phyloP scores from a whole-genome alignment of 192 early-diverging fungal genomes.

The Coemansia sp. region DNA sequence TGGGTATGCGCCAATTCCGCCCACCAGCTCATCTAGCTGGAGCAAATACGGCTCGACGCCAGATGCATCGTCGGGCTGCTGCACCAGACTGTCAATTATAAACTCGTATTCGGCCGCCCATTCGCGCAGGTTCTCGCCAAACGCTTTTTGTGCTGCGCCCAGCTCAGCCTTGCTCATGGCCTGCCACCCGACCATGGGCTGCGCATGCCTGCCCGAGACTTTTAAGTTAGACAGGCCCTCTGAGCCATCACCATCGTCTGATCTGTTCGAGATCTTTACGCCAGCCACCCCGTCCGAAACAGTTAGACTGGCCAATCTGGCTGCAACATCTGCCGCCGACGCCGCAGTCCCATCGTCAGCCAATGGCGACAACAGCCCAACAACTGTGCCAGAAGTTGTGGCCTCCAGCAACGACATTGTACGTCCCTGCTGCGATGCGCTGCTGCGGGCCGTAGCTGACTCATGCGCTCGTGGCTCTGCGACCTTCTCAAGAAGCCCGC shows the following conservation, averaged over 20 bases:
- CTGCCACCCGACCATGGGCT: conserved; percentile 45
- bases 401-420: conserved; percentile 51
- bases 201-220: neutral
- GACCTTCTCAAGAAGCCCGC: conserved; percentile 21
- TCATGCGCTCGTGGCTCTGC: neutral
- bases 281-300: neutral
- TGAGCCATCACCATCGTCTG: too few relatives aligned
- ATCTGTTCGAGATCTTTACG: too few relatives aligned
- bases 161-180: conserved; percentile 35
- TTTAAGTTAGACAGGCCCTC: too few relatives aligned
- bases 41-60: conserved; percentile 19
- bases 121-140: conserved; percentile 24
- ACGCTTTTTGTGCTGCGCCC: conserved; percentile 25
- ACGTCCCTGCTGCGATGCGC: conserved; percentile 13
- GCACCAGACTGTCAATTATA: conserved; percentile 38
- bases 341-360: conserved; percentile 14
- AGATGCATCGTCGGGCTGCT: conserved; percentile 34
- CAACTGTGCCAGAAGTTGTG: conserved; percentile 45
- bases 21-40: conserved; percentile 39
- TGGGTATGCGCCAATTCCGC: conserved; percentile 16
- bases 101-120: conserved; percentile 50
- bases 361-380: conserved; percentile 44
- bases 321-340: neutral
- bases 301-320: neutral
- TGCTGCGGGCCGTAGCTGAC: neutral